Percentiles rank a stretch among this genome's conserved stretches.
phyloP scores from a whole-genome alignment of 2,329 filamentous ascomycete genomes.

The Trichoderma gracile region DNA sequence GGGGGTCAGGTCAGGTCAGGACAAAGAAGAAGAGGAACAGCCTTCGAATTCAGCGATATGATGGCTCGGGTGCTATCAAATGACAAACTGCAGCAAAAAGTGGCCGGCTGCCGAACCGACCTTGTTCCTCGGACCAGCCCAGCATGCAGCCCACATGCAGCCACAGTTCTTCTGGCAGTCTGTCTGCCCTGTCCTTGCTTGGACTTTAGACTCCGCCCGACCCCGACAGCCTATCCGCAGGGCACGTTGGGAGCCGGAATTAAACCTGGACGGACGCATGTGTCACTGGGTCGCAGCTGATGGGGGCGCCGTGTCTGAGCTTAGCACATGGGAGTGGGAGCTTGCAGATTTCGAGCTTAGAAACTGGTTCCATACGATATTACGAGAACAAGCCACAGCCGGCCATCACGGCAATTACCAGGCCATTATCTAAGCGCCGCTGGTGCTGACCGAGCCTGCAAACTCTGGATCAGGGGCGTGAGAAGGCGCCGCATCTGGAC shows the following conservation, averaged over 20 bases:
- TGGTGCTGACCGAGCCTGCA: too few relatives aligned
- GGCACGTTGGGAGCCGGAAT: constrained; percentile 12
- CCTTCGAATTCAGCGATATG: neutral
- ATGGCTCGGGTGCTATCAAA: neutral
- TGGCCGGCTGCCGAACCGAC: neutral
- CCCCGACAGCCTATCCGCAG: constrained; percentile 23
- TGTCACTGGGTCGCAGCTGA: constrained; percentile 16
- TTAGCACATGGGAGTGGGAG: neutral
- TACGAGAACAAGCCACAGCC: too few relatives aligned
- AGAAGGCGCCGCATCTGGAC: too few relatives aligned
- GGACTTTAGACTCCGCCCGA: constrained; percentile 20
- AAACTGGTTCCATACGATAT: too few relatives aligned
- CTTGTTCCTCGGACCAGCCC: neutral
- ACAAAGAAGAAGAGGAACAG: neutral
- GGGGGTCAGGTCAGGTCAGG: neutral
- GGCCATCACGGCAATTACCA: neutral
- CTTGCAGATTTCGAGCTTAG: too few relatives aligned
- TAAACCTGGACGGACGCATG: neutral
- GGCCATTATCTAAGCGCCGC: neutral
- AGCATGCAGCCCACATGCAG: too few relatives aligned
- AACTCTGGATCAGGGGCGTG: too few relatives aligned
- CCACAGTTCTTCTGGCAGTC: too few relatives aligned
- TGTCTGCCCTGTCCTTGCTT: neutral
- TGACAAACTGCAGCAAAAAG: neutral
- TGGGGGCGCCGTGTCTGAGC: neutral